A percentile compares a stretch with the other conserved stretches of the same genome.
These are phyloP conservation scores for Omphalotus guepiniiformis DNA, from an alignment of 768 basidiomycete species.

Conservation along the genomic window DNA sequence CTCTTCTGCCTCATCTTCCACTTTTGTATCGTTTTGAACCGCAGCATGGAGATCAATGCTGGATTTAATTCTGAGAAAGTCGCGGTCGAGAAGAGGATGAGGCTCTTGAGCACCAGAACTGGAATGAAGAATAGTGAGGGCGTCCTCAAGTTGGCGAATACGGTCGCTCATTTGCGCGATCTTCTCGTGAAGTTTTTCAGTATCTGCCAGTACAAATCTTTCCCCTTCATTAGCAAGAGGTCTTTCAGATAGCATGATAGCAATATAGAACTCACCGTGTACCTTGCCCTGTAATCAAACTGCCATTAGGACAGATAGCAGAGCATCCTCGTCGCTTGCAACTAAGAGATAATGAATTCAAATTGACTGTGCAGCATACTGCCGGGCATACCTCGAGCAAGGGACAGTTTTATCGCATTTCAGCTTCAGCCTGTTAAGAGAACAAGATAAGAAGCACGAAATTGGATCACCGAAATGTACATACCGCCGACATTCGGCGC, in stretches of 20 bases:
- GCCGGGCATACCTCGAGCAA: slow-evolving; percentile 40
- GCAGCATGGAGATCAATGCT: slow-evolving; percentile 66
- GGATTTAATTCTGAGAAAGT: slow-evolving; percentile 62
- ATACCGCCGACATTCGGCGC: slow-evolving; percentile 63
- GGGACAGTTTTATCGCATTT: slow-evolving; percentile 66
- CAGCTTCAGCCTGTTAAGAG: slow-evolving; percentile 49
- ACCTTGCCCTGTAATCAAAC: slow-evolving; percentile 72
- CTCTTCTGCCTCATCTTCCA: slow-evolving; percentile 31
- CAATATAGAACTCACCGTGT: slow-evolving; percentile 46
- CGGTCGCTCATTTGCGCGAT: slow-evolving; percentile 67
- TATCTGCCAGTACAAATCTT: slow-evolving; percentile 71
- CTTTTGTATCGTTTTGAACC: slow-evolving; percentile 34
- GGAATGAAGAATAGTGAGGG: slow-evolving; percentile 51
- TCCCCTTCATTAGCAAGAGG: neutral
- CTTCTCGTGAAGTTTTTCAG: slow-evolving; percentile 64
- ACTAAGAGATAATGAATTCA: slow-evolving; percentile 18
- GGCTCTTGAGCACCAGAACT: slow-evolving; percentile 39
- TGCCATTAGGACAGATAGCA: slow-evolving; percentile 74
- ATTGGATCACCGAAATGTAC: neutral
- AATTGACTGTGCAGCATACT: neutral
- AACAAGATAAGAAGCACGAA: neutral
- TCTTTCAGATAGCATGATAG: neutral
- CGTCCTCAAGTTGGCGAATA: slow-evolving; percentile 69
- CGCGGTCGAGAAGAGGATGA: slow-evolving; percentile 58
- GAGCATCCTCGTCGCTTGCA: slow-evolving; percentile 74